phyloP scores from a whole-genome alignment of 345 rosid species.

The Isatis tinctoria region DNA sequence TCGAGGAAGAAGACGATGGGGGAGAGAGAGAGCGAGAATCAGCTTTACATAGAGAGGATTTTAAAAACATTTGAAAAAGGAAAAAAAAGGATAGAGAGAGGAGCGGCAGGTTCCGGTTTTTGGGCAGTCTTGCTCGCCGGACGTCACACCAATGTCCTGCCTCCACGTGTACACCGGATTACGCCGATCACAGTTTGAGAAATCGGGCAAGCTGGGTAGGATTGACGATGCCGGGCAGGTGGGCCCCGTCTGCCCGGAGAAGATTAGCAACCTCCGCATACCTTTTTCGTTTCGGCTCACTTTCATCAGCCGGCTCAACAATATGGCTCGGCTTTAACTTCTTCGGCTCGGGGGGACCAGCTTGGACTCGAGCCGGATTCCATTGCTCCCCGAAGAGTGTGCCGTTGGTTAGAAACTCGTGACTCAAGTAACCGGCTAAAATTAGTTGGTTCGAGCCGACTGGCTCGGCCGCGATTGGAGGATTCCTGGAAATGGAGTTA shows the following conservation, averaged over 20 bases:
- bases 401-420: constrained; percentile 72
- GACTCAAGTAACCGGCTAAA: constrained; percentile 78
- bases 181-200: constrained; percentile 44
- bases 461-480: constrained; percentile 14
- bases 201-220: constrained; percentile 75
- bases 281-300: constrained; percentile 35
- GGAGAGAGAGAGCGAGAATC: constrained; percentile 15
- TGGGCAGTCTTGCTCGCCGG: neutral
- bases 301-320: constrained; percentile 30
- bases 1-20: constrained; percentile 12
- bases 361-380: constrained; percentile 40
- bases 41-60: constrained; percentile 23
- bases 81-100: neutral
- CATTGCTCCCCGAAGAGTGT: constrained; percentile 66
- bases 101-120: neutral
- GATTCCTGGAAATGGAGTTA: neutral
- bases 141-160: constrained; percentile 28
- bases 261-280: constrained; percentile 67
- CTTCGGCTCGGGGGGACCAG: constrained; percentile 26
- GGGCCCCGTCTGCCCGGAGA: constrained; percentile 59
- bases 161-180: constrained; percentile 33
- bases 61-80: neutral
- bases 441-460: constrained; percentile 43
- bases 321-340: constrained; percentile 32
- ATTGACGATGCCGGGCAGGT: constrained; percentile 67